These are phyloP conservation scores for Sporothrix humicola DNA, from an alignment of 2,329 filamentous ascomycete genomes.

Conservation along the genomic window DNA sequence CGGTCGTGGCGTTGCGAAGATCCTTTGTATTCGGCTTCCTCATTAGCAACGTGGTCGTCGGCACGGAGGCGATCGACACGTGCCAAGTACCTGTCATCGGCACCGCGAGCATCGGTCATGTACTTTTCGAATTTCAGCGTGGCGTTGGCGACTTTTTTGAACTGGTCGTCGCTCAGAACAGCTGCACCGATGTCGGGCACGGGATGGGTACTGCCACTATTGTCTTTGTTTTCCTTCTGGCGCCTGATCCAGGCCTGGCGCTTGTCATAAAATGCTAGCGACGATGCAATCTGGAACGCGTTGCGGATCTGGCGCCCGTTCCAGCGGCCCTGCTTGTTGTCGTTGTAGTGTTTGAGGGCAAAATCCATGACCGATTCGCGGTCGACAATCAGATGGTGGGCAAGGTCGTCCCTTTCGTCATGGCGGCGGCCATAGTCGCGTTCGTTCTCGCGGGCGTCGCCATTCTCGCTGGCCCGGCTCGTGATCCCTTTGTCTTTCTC, in stretches of 20 bases:
- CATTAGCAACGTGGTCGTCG: slow-evolving; percentile 20
- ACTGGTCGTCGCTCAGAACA: slow-evolving; percentile 28
- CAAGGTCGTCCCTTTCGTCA: slow-evolving; percentile 15
- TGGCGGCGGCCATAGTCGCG: background rate
- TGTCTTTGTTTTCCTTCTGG: slow-evolving; percentile 7
- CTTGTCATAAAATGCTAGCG: slow-evolving; percentile 37
- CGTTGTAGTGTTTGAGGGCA: slow-evolving; percentile 31
- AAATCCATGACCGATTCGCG: slow-evolving; percentile 30
- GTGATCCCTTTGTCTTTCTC: background rate
- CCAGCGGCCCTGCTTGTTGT: slow-evolving; percentile 33
- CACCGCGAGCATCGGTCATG: slow-evolving; percentile 32
- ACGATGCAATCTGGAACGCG: slow-evolving; percentile 43
- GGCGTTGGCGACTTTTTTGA: slow-evolving; percentile 23
- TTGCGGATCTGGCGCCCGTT: slow-evolving; percentile 50
- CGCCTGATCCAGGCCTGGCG: slow-evolving; percentile 29
- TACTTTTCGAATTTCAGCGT: slow-evolving; percentile 28
- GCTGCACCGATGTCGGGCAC: slow-evolving; percentile 16
- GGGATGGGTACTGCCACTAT: background rate
- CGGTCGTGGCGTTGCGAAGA: background rate
- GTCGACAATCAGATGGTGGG: slow-evolving; percentile 26
- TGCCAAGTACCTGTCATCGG: slow-evolving; percentile 18
- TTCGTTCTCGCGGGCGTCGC: background rate
- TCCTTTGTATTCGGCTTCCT: background rate
- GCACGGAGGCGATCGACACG: slow-evolving; percentile 28
- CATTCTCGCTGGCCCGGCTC: background rate